These are phyloP conservation scores for Alternaria conjuncta DNA, from an alignment of 2,329 filamentous ascomycete genomes.

Conservation along the genomic window DNA sequence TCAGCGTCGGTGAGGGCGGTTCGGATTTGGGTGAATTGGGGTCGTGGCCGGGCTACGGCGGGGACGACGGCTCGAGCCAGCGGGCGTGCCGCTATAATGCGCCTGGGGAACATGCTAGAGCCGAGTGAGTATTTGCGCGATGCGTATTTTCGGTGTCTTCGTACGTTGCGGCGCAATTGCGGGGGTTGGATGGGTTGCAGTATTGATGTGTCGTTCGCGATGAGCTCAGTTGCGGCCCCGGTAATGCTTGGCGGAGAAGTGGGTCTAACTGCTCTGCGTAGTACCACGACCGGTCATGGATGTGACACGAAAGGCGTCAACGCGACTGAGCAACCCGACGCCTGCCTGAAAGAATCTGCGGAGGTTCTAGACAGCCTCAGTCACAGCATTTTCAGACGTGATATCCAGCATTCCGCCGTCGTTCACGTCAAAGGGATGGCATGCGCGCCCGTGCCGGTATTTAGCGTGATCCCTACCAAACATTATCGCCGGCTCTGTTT, in stretches of 20 bases:
- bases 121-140: conserved; percentile 50
- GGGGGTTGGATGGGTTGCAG: conserved; percentile 22
- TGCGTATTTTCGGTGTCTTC: conserved; percentile 19
- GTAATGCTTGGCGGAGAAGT: conserved; percentile 18
- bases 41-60: conserved; percentile 33
- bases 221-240: conserved; percentile 30
- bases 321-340: conserved; percentile 4
- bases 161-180: conserved; percentile 36
- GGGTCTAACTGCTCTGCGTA: conserved; percentile 13
- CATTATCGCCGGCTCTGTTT: conserved; percentile 21
- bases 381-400: background rate
- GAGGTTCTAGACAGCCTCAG: background rate
- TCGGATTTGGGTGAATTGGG: conserved; percentile 48
- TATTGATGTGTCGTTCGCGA: conserved; percentile 38
- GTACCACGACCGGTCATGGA: background rate
- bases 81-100: conserved; percentile 51
- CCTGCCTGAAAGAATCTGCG: background rate
- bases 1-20: conserved; percentile 43
- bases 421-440: conserved; percentile 5
- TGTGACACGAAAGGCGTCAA: conserved; percentile 13
- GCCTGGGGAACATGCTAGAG: conserved; percentile 52
- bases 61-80: conserved; percentile 47
- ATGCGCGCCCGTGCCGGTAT: conserved; percentile 15
- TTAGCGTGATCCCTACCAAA: conserved; percentile 19
- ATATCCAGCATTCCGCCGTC: background rate